phyloP scores from a whole-genome alignment of 2,329 filamentous ascomycete species.

The Claviceps monticola region DNA sequence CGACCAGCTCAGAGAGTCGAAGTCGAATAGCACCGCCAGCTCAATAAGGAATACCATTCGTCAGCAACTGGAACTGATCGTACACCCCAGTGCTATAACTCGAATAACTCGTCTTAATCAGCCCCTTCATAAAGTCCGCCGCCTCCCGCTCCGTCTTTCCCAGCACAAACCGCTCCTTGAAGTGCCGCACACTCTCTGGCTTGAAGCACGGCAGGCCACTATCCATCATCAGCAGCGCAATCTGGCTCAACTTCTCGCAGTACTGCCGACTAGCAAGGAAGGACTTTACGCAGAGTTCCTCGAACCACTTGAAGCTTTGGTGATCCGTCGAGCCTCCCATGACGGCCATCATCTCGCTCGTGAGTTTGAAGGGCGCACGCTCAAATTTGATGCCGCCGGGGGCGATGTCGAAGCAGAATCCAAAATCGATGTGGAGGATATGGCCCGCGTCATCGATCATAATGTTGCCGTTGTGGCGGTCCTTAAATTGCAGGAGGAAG shows the following conservation, averaged over 20 bases:
- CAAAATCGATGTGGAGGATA: conserved; percentile 97
- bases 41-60: conserved; percentile 93
- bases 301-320: conserved; percentile 89
- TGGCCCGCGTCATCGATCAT: conserved; percentile 97
- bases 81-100: conserved; percentile 91
- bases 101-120: conserved; percentile 80
- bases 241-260: conserved; percentile 75
- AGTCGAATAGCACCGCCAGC: not conserved
- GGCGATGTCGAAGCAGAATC: conserved; percentile 98
- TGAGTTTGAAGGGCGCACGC: conserved; percentile 95
- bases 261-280: conserved; percentile 83
- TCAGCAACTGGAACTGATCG: conserved; percentile 94
- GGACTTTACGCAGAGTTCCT: conserved; percentile 89
- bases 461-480: conserved; percentile 98
- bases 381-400: conserved; percentile 96
- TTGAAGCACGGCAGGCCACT: conserved; percentile 96
- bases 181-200: conserved; percentile 84
- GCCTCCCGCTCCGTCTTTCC: conserved; percentile 88
- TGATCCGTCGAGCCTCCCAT: conserved; percentile 82
- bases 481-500: conserved; percentile 96
- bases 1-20: too few species aligned
- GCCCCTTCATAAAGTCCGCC: conserved; percentile 79
- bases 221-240: conserved; percentile 91
- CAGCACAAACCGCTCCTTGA: conserved; percentile 81
- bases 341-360: conserved; percentile 94